phyloP scores from a whole-genome alignment of 305 asterid genomes.

The Fraxinus nigra region DNA sequence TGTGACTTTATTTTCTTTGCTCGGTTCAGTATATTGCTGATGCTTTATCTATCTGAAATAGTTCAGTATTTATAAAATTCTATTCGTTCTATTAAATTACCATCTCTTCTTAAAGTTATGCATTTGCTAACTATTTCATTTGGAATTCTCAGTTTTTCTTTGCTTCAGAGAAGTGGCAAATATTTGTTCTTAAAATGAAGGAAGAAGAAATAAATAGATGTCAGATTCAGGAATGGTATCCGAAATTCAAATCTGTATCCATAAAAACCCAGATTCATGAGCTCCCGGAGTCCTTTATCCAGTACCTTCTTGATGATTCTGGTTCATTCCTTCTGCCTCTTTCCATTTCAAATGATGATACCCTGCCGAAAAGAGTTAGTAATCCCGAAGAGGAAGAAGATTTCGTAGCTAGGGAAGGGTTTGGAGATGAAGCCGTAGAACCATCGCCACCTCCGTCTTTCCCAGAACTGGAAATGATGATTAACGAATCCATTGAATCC shows the following conservation, averaged over 20 bases:
- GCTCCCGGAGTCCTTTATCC: constrained; percentile 71
- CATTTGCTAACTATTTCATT: not conserved
- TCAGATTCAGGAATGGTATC: constrained; percentile 95
- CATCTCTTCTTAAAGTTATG: not conserved
- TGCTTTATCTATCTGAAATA: not conserved
- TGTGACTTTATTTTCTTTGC: not conserved
- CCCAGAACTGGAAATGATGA: constrained; percentile 62
- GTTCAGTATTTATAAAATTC: not conserved
- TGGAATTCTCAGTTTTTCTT: not conserved
- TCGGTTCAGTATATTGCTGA: not conserved
- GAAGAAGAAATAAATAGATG: constrained; percentile 72
- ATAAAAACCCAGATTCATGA: constrained; percentile 56
- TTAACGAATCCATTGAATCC: constrained; percentile 58
- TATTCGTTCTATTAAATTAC: not conserved
- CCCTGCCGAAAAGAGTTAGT: constrained; percentile 70
- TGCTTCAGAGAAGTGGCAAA: not conserved
- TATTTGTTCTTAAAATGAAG: constrained; percentile 39
- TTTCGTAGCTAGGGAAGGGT: constrained; percentile 50
- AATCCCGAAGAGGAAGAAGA: constrained; percentile 81
- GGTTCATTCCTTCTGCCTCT: constrained; percentile 78
- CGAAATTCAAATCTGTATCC: constrained; percentile 61
- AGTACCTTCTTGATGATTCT: constrained; percentile 65
- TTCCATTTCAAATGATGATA: constrained; percentile 59
- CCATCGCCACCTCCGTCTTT: constrained; percentile 63
- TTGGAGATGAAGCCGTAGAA: constrained; percentile 68